Conservation (phyloP, 345 rosid species). For the Viola odorata region DNA sequence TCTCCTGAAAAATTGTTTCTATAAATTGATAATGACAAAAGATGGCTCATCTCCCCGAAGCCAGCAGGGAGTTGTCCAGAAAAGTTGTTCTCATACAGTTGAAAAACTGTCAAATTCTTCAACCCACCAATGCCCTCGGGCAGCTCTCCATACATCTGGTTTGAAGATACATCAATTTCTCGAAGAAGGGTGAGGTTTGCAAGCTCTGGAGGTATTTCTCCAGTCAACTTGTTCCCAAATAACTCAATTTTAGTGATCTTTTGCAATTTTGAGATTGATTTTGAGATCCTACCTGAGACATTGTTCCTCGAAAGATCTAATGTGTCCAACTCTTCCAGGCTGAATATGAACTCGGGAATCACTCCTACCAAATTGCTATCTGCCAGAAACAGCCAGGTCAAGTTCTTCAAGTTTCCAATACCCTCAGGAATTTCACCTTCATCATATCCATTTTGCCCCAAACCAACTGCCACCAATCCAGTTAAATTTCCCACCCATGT, state of each 20-base stretch:
- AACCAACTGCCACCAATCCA: slow-evolving; percentile 34
- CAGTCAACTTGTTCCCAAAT: slow-evolving; percentile 45
- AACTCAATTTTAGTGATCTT: slow-evolving; percentile 65
- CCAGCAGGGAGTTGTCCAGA: slow-evolving; percentile 65
- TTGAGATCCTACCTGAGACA: slow-evolving; percentile 52
- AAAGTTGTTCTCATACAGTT: slow-evolving; percentile 47
- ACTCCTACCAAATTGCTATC: slow-evolving; percentile 36
- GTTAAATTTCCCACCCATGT: slow-evolving; percentile 62
- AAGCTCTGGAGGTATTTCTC: slow-evolving; percentile 58
- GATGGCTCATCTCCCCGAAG: slow-evolving; percentile 54
- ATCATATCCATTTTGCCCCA: slow-evolving; percentile 43
- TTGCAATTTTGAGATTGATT: slow-evolving; percentile 42
- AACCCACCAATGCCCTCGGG: slow-evolving; percentile 52
- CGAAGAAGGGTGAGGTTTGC: slow-evolving; percentile 39
- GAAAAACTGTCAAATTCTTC: slow-evolving; percentile 51
- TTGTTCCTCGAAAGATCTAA: slow-evolving; percentile 54
- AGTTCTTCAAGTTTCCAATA: slow-evolving; percentile 59
- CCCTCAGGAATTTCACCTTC: slow-evolving; percentile 50
- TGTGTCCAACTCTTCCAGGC: slow-evolving; percentile 34
- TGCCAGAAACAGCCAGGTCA: slow-evolving; percentile 51
- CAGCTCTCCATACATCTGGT: slow-evolving; percentile 43
- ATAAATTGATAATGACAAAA: slow-evolving; percentile 55
- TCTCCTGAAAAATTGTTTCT: slow-evolving; percentile 66
- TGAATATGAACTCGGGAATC: slow-evolving; percentile 60
- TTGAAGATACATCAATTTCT: slow-evolving; percentile 63